Evolutionary conservation across 352 stramenopile genomes (phyloP).

Genomic region (Globisporangium parvum): DNA sequence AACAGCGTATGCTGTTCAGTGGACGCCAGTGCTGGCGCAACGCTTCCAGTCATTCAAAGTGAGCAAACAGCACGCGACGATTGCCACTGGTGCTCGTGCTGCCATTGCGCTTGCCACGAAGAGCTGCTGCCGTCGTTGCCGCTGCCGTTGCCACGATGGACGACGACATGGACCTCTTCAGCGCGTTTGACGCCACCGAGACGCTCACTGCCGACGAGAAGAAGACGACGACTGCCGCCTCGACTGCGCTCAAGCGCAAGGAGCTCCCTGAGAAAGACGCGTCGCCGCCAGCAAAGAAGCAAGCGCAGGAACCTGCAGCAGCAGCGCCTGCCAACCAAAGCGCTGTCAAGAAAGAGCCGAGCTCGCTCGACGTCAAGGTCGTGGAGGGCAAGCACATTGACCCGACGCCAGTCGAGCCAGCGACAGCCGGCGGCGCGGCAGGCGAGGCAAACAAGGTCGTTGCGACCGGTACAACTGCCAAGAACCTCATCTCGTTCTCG

Average conservation of each 20-base stretch:
- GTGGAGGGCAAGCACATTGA: constrained; percentile 75
- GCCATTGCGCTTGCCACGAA: background rate
- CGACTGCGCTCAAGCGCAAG: constrained; percentile 38
- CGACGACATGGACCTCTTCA: constrained; percentile 92
- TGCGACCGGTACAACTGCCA: constrained; percentile 92
- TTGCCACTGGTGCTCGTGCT: background rate
- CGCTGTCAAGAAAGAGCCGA: constrained; percentile 11
- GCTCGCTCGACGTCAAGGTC: constrained; percentile 49
- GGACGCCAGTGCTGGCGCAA: background rate
- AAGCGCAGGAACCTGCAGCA: constrained; percentile 14
- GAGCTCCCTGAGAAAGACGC: constrained; percentile 15
- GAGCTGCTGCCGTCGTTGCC: background rate
- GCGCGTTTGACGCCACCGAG: constrained; percentile 87
- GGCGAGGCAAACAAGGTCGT: constrained; percentile 48
- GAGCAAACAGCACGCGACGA: background rate
- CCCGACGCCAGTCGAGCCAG: constrained; percentile 32
- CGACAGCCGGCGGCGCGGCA: background rate
- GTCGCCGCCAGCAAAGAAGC: constrained; percentile 51
- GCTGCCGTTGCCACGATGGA: constrained; percentile 22
- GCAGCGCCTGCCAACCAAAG: constrained; percentile 1
- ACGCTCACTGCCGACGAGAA: constrained; percentile 61
- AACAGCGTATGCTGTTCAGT: background rate
- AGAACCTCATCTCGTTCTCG: constrained; percentile 94
- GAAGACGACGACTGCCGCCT: constrained; percentile 18
- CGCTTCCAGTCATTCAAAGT: constrained; percentile 4